Percentiles rank a stretch among this genome's conserved stretches.
phyloP scores from a whole-genome alignment of 768 basidiomycete genomes.

The Lyophyllum shimeji region DNA sequence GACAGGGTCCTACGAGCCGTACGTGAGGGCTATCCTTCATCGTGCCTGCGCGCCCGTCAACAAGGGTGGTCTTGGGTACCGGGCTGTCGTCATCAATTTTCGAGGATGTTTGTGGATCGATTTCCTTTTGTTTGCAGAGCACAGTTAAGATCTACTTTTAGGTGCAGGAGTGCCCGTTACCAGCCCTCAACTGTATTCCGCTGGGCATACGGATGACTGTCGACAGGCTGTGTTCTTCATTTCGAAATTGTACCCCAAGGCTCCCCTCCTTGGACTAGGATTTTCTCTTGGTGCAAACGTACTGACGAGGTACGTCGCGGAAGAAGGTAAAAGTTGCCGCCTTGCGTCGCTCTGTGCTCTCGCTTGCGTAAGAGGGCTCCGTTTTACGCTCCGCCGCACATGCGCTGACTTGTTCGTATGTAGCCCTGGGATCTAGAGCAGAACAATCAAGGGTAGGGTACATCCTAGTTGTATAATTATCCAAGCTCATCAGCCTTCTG shows the following conservation, averaged over 20 bases:
- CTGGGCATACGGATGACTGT: constrained; percentile 88
- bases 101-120: constrained; percentile 71
- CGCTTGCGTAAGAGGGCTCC: constrained; percentile 60
- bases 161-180: constrained; percentile 87
- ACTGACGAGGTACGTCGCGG: constrained; percentile 83
- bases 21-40: constrained; percentile 80
- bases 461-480: constrained; percentile 8
- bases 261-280: constrained; percentile 83
- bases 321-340: constrained; percentile 69
- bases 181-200: constrained; percentile 80
- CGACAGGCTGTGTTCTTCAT: constrained; percentile 81
- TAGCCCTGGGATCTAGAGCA: constrained; percentile 55
- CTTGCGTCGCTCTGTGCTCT: constrained; percentile 66
- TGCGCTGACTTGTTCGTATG: constrained; percentile 16
- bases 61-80: constrained; percentile 87
- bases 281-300: constrained; percentile 96
- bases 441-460: constrained; percentile 45
- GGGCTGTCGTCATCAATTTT: constrained; percentile 90
- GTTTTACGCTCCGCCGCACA: neutral
- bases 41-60: constrained; percentile 68
- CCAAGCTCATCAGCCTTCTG: constrained; percentile 7
- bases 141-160: constrained; percentile 28
- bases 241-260: constrained; percentile 66
- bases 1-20: constrained; percentile 87
- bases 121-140: constrained; percentile 1